Percentiles rank a stretch among this genome's conserved stretches.
Conservation (phyloP, 495 filamentous ascomycete genomes). For the Talaromyces wortmannii region DNA sequence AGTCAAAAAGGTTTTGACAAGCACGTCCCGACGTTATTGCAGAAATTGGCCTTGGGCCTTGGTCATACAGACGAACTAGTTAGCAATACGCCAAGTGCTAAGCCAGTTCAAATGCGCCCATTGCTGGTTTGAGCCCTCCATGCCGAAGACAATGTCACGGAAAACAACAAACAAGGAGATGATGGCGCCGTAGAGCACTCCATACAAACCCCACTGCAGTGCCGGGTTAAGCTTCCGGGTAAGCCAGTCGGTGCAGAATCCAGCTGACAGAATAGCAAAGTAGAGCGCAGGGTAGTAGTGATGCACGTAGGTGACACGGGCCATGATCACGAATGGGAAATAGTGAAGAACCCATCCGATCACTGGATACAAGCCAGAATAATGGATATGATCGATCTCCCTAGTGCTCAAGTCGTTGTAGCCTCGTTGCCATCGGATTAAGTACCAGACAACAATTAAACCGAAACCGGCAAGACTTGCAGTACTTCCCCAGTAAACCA, state of each 20-base stretch:
- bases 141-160: constrained; percentile 93
- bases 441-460: constrained; percentile 71
- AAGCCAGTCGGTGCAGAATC: constrained; percentile 84
- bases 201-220: constrained; percentile 57
- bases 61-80: constrained; percentile 16
- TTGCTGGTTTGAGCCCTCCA: constrained; percentile 75
- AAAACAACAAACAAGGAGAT: constrained; percentile 83
- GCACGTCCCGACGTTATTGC: no score
- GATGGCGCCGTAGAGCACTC: constrained; percentile 60
- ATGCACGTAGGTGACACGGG: constrained; percentile 96
- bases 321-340: constrained; percentile 93
- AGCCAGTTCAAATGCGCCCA: constrained; percentile 95
- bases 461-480: constrained; percentile 66
- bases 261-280: constrained; percentile 85
- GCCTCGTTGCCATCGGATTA: constrained; percentile 92
- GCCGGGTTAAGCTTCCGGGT: constrained; percentile 54
- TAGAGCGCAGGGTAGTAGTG: constrained; percentile 99
- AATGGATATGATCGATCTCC: constrained; percentile 91
- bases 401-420: constrained; percentile 72
- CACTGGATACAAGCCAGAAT: constrained; percentile 83
- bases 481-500: constrained; percentile 94
- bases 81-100: constrained; percentile 45
- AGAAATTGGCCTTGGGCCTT: no score
- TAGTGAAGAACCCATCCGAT: constrained; percentile 97
- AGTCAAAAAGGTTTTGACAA: neutral